A percentile compares a stretch with the other conserved stretches of the same genome.
Conservation (phyloP, 495 filamentous ascomycete species). For the Evernia prunastri region DNA sequence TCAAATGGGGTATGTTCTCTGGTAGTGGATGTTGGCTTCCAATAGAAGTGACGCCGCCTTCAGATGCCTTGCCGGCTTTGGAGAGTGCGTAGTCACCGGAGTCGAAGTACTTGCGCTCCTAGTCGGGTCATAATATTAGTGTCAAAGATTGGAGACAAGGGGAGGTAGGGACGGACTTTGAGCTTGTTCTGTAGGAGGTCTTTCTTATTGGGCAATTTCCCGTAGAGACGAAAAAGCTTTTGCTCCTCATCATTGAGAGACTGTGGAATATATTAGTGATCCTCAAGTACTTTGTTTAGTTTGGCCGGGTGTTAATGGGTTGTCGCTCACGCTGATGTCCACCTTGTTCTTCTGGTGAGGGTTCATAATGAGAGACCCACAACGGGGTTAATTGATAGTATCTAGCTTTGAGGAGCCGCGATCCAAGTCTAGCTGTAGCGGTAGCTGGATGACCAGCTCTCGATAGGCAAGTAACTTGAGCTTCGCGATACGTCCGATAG, state of each 20-base stretch:
- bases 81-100: constrained; percentile 95
- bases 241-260: constrained; percentile 87
- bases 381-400: not conserved
- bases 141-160: constrained; percentile 2
- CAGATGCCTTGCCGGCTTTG: constrained; percentile 95
- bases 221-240: constrained; percentile 90
- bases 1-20: constrained; percentile 90
- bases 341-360: constrained; percentile 96
- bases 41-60: constrained; percentile 87
- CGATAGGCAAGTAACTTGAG: not conserved
- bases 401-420: not conserved
- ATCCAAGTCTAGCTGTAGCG: not conserved
- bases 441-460: not conserved
- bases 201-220: constrained; percentile 91
- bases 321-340: constrained; percentile 74
- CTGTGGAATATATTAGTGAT: constrained; percentile 42
- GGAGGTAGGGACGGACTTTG: constrained; percentile 45
- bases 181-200: constrained; percentile 97
- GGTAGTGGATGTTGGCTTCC: constrained; percentile 91
- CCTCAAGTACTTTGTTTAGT: not conserved
- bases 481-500: not conserved
- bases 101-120: constrained; percentile 99
- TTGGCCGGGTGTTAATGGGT: constrained; percentile 8
- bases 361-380: constrained; percentile 59
- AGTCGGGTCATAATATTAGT: constrained; percentile 6